Percentiles rank a stretch among this genome's conserved stretches.
phyloP scores from a whole-genome alignment of 202 grass and related monocot species.

The Musa balbisiana region DNA sequence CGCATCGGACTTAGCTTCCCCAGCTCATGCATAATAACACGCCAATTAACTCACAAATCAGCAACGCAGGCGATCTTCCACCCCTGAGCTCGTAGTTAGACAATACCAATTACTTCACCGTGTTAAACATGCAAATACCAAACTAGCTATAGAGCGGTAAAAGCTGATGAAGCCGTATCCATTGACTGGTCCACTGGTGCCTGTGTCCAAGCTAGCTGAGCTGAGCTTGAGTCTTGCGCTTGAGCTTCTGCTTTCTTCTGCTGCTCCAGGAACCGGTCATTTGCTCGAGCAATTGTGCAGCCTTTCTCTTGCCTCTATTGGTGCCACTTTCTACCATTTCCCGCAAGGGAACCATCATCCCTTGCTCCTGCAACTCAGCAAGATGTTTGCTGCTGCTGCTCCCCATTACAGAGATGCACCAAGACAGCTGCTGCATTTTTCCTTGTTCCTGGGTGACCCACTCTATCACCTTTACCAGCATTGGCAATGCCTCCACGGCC shows the following conservation, averaged over 20 bases:
- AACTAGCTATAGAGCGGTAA: not conserved
- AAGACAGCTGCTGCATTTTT: conserved; percentile 15
- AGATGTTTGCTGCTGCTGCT: conserved; percentile 1
- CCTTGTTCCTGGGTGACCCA: conserved; percentile 19
- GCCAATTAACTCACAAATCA: not conserved
- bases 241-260: conserved; percentile 3
- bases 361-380: conserved; percentile 2
- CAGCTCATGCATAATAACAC: not conserved
- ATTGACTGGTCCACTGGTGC: not conserved
- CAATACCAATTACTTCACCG: not conserved
- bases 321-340: conserved; percentile 2
- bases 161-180: not conserved
- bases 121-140: not conserved
- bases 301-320: conserved; percentile 14
- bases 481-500: conserved; percentile 2
- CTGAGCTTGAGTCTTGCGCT: not conserved
- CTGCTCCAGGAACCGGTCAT: conserved; percentile 4
- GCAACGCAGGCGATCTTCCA: conserved; percentile 13
- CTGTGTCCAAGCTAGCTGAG: not conserved
- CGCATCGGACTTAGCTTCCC: not conserved
- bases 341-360: not conserved
- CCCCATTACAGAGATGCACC: conserved; percentile 11
- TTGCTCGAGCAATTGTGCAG: not conserved
- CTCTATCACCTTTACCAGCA: conserved; percentile 5
- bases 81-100: not conserved